Evolutionary conservation across 1,139 yeast genomes (phyloP), one percentile per base, ranked within the genome.

Genomic region (Maudiozyma humilis): DNA sequence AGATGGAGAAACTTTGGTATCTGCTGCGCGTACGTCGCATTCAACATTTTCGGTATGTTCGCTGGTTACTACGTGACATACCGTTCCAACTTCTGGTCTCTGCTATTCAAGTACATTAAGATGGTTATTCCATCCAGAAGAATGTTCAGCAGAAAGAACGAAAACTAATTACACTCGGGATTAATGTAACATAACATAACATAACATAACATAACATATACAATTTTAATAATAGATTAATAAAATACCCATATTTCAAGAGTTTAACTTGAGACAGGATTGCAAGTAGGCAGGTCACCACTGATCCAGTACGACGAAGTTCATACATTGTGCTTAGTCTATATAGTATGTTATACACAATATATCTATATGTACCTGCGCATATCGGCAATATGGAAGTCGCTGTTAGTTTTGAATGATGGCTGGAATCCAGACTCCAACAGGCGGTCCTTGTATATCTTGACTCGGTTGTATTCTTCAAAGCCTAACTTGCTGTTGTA

Each of bases 1-100:
- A 68, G 73, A 52, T 78, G 84, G 84, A 67, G 82, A 52, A 73
- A 79, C 59, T 70, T 73, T 57, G 84, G 83, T 42, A 67, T 78
- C 44, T 66, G 74, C 52, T 59, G 70, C 58, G 73, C 69, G 29
- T 78, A 67, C 52, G 66, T 72, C 42, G 65, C 58, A 17, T 69
- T 75, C 57, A 73, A 75, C 52, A 55, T 72, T 46, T 53, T 55
- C 44, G 72, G 71, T 20, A 72, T 72, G 72, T 58, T 67, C 38
- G 46, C 50, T n/a, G 61, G 69, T 44, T 69, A 65, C 53, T 70
- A 67, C 51, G 41, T 54, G 44, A 55, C 59, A 36, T 58, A 62
- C 42, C 53, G 59, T 17, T 51, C 47, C 34, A 56, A 56, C 25
- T 40, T 52, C n/a, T 54, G 61, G 57, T 53, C 55, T 34, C 20